Evolutionary conservation across 116 monocot genomes (phyloP).

Genomic region (Dioscorea cayenensis): DNA sequence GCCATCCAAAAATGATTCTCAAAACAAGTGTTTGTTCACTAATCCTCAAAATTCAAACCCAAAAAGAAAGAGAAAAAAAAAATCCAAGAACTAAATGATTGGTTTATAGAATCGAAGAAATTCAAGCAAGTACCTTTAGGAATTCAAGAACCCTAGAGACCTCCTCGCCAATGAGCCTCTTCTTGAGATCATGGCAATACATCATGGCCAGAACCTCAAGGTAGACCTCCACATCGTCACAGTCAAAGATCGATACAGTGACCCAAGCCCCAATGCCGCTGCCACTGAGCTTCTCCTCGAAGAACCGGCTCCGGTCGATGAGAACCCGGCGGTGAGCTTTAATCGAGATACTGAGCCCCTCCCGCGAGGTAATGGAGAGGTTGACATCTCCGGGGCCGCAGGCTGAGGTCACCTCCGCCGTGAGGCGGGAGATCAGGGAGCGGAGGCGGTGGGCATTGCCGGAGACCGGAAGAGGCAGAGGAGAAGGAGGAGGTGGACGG

Average conservation of each 20-base stretch:
- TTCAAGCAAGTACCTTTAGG: conserved; percentile 47
- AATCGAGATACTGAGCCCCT: conserved; percentile 37
- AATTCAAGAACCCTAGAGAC: conserved; percentile 43
- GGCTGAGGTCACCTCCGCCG: conserved; percentile 1
- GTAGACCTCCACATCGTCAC: conserved; percentile 75
- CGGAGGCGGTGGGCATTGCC: not conserved
- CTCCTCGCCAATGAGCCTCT: conserved; percentile 29
- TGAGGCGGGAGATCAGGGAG: conserved; percentile 8
- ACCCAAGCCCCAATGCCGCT: not conserved
- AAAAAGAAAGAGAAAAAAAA: too few species aligned
- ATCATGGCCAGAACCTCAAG: conserved; percentile 70
- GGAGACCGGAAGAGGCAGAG: not conserved
- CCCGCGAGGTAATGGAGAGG: conserved; percentile 37
- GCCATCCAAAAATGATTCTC: too few species aligned
- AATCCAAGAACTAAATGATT: too few species aligned
- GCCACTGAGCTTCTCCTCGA: conserved; percentile 41
- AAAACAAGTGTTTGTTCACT: too few species aligned
- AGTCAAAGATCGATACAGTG: conserved; percentile 69
- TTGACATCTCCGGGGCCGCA: conserved; percentile 40
- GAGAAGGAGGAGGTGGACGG: not conserved
- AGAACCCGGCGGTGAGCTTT: conserved; percentile 43
- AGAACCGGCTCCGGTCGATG: conserved; percentile 41
- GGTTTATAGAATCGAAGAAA: too few species aligned
- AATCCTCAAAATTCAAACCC: too few species aligned
- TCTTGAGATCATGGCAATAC: conserved; percentile 57